Conservation (phyloP, 208 protist genomes). For the Angomonas desouzai region DNA sequence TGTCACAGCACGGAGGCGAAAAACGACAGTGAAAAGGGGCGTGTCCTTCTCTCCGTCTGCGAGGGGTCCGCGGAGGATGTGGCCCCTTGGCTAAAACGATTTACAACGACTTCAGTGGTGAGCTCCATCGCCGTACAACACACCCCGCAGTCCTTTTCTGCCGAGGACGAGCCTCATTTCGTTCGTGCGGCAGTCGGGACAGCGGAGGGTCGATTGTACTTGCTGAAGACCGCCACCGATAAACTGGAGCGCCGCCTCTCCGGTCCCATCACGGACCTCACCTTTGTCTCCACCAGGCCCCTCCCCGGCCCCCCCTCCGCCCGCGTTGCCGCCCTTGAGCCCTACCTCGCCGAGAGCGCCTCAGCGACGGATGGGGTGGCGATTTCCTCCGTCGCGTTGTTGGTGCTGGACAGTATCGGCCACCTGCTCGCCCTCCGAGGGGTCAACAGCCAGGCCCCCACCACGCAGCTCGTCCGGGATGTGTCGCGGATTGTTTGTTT, state of each 20-base stretch:
- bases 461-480: constrained; percentile 53
- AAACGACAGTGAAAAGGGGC: not conserved
- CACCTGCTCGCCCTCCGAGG: constrained; percentile 47
- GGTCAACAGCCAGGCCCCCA: constrained; percentile 31
- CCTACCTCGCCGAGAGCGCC: too few species aligned
- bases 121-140: constrained; percentile 54
- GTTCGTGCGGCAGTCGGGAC: constrained; percentile 49
- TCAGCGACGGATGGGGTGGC: too few species aligned
- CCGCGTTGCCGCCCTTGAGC: not conserved
- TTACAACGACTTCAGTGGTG: constrained; percentile 30
- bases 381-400: constrained; percentile 21
- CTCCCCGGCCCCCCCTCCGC: not conserved
- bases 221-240: constrained; percentile 25
- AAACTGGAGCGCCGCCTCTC: constrained; percentile 39
- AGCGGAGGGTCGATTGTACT: constrained; percentile 49
- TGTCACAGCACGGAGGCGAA: too few species aligned
- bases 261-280: constrained; percentile 66
- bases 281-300: constrained; percentile 40
- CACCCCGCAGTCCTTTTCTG: not conserved
- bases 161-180: not conserved
- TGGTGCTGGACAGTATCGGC: constrained; percentile 65
- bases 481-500: constrained; percentile 41
- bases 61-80: constrained; percentile 18
- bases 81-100: constrained; percentile 35
- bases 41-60: not conserved